Base-by-base conservation (phyloP, 257 asterid species). In the Plantago ovata region DNA sequence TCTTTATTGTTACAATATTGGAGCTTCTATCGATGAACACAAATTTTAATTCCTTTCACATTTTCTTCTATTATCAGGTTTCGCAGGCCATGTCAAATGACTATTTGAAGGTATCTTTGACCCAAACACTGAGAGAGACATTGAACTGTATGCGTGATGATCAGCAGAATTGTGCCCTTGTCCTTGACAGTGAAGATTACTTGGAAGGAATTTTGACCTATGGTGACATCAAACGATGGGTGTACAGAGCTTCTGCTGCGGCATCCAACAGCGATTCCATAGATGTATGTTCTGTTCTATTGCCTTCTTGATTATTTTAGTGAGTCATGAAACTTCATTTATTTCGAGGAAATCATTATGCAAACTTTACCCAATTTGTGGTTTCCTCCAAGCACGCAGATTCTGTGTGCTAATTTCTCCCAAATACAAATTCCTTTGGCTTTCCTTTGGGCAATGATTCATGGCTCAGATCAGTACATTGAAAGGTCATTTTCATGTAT, bases 131-230 rank as follows among this genome's bases (percentile, higher is more conserved):
- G 55, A 84, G 80, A 75, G 94, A 89, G 69, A 92, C 87, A 38
- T 58, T 89, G 55, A 75, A 69, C 42, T 67, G 73, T 64, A 93
- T 93, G 95, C 74, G 75, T 41, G 94, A 89, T 46, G 81, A 83
- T 60, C 83, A 83, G 41, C 92, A 81, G 74, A 72, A 68, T 45
- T 93, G 94, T 50, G 86, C 65, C 65, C 69, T 89, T 49, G 89
- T 89, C 50, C 90, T 84, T 64, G 95, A 86, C 43, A 55, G 63
- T 28, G 92, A 86, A 60, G 92, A 79, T 69, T 78, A 52, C 71
- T 65, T 89, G 74, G 96, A 84, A 77, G 99, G 99, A 62, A 76
- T 93, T 67, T 67, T 93, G 73, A 89, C 99, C 9, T 78, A 71
- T 64, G 94, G 95, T 56, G 99, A 93, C 67, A 66, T 93, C 54